Evolutionary conservation across 169 alveolate species (phyloP).

Genomic region (Toxoplasma gondii): DNA sequence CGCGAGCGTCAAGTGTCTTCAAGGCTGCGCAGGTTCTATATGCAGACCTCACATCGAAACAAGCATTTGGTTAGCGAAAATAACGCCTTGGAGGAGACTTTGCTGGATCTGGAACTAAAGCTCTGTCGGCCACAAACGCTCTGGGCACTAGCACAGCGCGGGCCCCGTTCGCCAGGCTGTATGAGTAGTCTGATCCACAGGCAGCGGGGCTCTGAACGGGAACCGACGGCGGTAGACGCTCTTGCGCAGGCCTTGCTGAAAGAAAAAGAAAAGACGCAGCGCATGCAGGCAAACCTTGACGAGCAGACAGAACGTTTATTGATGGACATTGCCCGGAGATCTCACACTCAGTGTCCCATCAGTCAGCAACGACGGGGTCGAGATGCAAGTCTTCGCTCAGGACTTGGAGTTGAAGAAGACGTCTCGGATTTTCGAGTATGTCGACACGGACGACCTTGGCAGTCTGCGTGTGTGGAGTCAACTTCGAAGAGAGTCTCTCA

Average conservation of each 20-base stretch:
- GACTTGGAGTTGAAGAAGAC: not conserved
- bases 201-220: not conserved
- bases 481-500: not conserved
- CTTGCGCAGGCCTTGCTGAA: not conserved
- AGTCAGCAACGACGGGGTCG: not conserved
- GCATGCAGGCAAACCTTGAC: not conserved
- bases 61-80: not conserved
- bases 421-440: not conserved
- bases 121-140: slow-evolving; percentile 13
- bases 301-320: not conserved
- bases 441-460: not conserved
- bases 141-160: not conserved
- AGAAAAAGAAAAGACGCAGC: not conserved
- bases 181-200: not conserved
- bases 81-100: not conserved
- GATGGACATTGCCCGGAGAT: not conserved
- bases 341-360: not conserved
- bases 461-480: not conserved
- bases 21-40: not conserved
- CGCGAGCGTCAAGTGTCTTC: not conserved
- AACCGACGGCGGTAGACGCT: not conserved
- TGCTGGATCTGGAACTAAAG: slow-evolving; percentile 14
- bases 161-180: not conserved
- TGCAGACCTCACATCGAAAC: not conserved
- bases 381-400: not conserved